Conservation (phyloP, 768 basidiomycete genomes). For the Lentinula detonsa region DNA sequence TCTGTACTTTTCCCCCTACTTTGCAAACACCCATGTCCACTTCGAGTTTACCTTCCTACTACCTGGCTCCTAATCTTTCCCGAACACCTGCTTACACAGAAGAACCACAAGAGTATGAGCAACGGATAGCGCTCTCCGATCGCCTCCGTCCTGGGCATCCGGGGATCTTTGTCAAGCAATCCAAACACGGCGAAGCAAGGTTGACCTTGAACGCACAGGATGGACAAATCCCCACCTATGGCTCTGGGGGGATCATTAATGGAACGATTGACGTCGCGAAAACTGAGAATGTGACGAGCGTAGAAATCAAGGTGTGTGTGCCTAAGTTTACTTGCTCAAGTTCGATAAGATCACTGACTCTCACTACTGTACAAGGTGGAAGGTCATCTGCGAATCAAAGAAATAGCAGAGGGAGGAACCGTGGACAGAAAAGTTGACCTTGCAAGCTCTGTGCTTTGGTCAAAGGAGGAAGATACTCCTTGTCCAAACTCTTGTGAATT, state of each 20-base stretch:
- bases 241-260: conserved; percentile 41
- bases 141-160: conserved; percentile 31
- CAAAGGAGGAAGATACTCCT: conserved; percentile 33
- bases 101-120: conserved; percentile 48
- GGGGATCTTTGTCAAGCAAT: conserved; percentile 53
- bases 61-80: conserved; percentile 25
- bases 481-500: conserved; percentile 56
- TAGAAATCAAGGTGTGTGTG: conserved; percentile 54
- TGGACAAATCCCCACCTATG: conserved; percentile 56
- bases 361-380: conserved; percentile 39
- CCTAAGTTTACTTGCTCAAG: background rate
- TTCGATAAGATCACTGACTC: background rate
- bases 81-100: conserved; percentile 44
- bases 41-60: conserved; percentile 46
- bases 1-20: background rate
- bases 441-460: conserved; percentile 52
- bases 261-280: conserved; percentile 53
- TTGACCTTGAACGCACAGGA: conserved; percentile 43
- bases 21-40: conserved; percentile 39
- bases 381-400: conserved; percentile 51
- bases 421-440: conserved; percentile 45
- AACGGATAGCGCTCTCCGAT: conserved; percentile 41
- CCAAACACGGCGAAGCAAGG: conserved; percentile 44
- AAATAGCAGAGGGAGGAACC: conserved; percentile 64
- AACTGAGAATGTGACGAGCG: conserved; percentile 47